Percentiles rank a stretch among this genome's conserved stretches.
Conservation (phyloP, 805 yeast species). For the Spathaspora passalidarum region DNA sequence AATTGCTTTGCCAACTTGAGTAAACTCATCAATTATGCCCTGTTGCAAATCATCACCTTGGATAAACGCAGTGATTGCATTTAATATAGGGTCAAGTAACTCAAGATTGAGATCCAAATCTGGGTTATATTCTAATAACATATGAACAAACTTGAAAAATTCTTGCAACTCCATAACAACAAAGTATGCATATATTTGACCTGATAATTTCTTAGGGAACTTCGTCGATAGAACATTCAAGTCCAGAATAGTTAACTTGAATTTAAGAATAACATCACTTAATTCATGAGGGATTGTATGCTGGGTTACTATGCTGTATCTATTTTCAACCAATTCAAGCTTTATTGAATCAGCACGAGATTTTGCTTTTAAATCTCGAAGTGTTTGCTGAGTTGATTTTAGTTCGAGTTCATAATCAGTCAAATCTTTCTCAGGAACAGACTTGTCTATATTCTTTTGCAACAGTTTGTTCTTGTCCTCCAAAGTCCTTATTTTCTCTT, state of each 20-base stretch:
- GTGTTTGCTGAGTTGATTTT: background rate
- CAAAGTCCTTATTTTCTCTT: constrained; percentile 15
- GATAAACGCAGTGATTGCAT: background rate
- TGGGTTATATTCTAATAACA: background rate
- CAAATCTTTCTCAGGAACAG: background rate
- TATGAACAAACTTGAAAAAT: background rate
- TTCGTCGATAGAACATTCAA: background rate
- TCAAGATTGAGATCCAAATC: background rate
- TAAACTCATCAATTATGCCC: background rate
- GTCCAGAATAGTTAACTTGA: background rate
- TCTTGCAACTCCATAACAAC: background rate
- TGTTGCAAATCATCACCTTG: background rate
- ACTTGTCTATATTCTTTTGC: background rate
- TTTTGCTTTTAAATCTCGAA: background rate
- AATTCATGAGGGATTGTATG: background rate
- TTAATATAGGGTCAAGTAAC: background rate
- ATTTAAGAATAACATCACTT: background rate
- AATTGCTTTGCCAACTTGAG: background rate
- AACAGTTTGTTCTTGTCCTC: constrained; percentile 19
- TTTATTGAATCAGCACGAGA: background rate
- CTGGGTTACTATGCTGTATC: constrained; percentile 1
- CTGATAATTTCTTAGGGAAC: background rate
- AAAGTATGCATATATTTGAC: background rate
- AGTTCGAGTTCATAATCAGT: background rate
- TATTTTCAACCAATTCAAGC: constrained; percentile 3